Evolutionary conservation across 2,329 filamentous ascomycete species (phyloP).

Genomic region (Alternaria sp.): DNA sequence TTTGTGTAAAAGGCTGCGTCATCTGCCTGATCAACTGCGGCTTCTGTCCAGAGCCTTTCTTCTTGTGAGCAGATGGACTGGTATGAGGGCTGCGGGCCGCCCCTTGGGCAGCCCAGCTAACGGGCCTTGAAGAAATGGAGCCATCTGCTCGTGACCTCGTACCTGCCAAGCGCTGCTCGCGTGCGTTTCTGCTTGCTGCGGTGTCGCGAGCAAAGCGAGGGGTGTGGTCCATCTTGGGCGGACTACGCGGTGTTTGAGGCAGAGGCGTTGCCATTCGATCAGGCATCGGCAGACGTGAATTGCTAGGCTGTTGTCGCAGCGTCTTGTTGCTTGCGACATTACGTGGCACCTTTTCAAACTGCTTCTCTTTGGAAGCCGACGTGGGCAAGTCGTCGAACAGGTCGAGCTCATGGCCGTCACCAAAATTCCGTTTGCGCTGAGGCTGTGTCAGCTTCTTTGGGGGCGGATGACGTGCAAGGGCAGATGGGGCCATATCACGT

Average conservation of each 20-base stretch:
- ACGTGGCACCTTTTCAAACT: slow-evolving; percentile 81
- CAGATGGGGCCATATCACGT: slow-evolving; percentile 59
- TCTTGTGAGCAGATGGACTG: slow-evolving; percentile 60
- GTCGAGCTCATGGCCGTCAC: slow-evolving; percentile 91
- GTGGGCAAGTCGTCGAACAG: slow-evolving; percentile 95
- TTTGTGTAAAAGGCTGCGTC: slow-evolving; percentile 78
- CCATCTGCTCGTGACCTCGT: slow-evolving; percentile 57
- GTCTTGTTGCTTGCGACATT: slow-evolving; percentile 73
- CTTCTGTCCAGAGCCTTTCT: slow-evolving; percentile 67
- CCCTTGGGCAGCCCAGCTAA: slow-evolving; percentile 68
- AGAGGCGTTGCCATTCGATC: slow-evolving; percentile 58
- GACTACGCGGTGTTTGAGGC: slow-evolving; percentile 65
- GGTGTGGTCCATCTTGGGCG: slow-evolving; percentile 60
- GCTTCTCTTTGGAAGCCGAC: slow-evolving; percentile 80
- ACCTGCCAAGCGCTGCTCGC: slow-evolving; percentile 65
- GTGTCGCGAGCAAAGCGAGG: slow-evolving; percentile 73
- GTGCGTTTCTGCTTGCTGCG: slow-evolving; percentile 70
- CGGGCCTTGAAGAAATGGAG: slow-evolving; percentile 61
- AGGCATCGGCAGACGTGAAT: slow-evolving; percentile 52
- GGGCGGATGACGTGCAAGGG: slow-evolving; percentile 61
- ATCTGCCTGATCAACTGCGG: slow-evolving; percentile 91
- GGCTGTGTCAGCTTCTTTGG: slow-evolving; percentile 58
- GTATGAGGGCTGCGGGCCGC: slow-evolving; percentile 60
- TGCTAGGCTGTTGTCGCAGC: slow-evolving; percentile 61
- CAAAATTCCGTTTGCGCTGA: slow-evolving; percentile 64